phyloP scores from a whole-genome alignment of 116 monocot species.

The Zostera marina region DNA sequence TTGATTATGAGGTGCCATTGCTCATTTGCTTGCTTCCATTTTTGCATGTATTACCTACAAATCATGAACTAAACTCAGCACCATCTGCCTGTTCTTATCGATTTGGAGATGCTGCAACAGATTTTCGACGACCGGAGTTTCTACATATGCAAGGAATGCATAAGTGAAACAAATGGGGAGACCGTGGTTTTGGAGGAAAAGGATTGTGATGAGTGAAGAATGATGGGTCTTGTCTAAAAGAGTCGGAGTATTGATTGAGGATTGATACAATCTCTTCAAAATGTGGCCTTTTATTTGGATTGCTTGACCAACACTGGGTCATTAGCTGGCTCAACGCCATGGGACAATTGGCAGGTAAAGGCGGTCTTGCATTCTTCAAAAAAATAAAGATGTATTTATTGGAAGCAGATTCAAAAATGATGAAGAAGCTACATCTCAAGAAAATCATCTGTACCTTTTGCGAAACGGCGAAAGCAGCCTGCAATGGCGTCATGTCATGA shows the following conservation, averaged over 20 bases:
- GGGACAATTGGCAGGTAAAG: constrained; percentile 54
- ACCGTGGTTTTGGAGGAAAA: too few species aligned
- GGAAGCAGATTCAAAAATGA: not conserved
- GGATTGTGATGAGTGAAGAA: constrained; percentile 59
- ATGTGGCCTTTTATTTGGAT: constrained; percentile 65
- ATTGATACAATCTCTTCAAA: constrained; percentile 61
- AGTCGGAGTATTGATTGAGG: constrained; percentile 51
- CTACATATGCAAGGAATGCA: not conserved
- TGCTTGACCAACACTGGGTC: constrained; percentile 59
- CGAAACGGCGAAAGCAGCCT: constrained; percentile 90
- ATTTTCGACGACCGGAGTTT: too few species aligned
- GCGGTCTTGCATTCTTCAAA: constrained; percentile 77
- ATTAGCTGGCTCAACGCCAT: constrained; percentile 62
- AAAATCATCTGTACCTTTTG: constrained; percentile 46
- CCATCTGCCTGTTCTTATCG: too few species aligned
- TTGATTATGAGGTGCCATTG: too few species aligned
- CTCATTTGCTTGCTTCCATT: too few species aligned
- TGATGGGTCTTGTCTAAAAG: constrained; percentile 40
- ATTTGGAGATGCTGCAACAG: too few species aligned
- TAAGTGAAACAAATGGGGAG: constrained; percentile 9
- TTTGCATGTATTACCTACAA: too few species aligned
- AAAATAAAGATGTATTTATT: not conserved
- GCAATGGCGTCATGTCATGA: constrained; percentile 82
- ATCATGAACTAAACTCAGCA: too few species aligned
- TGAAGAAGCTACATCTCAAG: not conserved